Evolutionary conservation across 1,284 basidiomycete genomes (phyloP).

Genomic region (Cronartium quercuum): DNA sequence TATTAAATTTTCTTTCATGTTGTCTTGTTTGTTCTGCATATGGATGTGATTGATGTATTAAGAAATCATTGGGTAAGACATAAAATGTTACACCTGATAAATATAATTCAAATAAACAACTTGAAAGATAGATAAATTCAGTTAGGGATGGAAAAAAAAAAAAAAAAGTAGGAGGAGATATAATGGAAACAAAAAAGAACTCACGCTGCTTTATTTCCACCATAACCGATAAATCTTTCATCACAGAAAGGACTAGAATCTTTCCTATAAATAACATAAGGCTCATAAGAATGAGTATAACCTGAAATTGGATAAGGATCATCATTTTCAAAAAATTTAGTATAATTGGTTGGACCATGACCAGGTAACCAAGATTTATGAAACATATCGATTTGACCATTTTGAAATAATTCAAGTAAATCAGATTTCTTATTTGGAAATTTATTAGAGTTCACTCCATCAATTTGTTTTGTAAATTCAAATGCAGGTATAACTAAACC

Average conservation of each 20-base stretch:
- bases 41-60: slow-evolving; percentile 72
- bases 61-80: slow-evolving; percentile 73
- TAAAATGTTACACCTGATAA: slow-evolving; percentile 65
- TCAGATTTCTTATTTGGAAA: slow-evolving; percentile 64
- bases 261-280: slow-evolving; percentile 71
- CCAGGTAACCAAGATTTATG: slow-evolving; percentile 69
- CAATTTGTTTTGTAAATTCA: slow-evolving; percentile 61
- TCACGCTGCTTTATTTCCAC: slow-evolving; percentile 55
- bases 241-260: slow-evolving; percentile 74
- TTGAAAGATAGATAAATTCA: too few species aligned
- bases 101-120: slow-evolving; percentile 61
- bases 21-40: slow-evolving; percentile 68
- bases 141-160: slow-evolving; percentile 44
- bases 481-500: slow-evolving; percentile 73
- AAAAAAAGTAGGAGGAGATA: slow-evolving; percentile 7
- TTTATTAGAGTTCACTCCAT: slow-evolving; percentile 56
- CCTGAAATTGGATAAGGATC: slow-evolving; percentile 65
- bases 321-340: slow-evolving; percentile 61
- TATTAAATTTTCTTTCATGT: slow-evolving; percentile 67
- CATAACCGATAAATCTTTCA: slow-evolving; percentile 80
- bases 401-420: slow-evolving; percentile 57
- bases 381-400: slow-evolving; percentile 62
- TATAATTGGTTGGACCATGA: slow-evolving; percentile 71
- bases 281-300: slow-evolving; percentile 75
- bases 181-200: background rate